A percentile compares a stretch with the other conserved stretches of the same genome.
Evolutionary conservation across 1,284 basidiomycete genomes (phyloP).

Genomic region (Pholiota adiposa): DNA sequence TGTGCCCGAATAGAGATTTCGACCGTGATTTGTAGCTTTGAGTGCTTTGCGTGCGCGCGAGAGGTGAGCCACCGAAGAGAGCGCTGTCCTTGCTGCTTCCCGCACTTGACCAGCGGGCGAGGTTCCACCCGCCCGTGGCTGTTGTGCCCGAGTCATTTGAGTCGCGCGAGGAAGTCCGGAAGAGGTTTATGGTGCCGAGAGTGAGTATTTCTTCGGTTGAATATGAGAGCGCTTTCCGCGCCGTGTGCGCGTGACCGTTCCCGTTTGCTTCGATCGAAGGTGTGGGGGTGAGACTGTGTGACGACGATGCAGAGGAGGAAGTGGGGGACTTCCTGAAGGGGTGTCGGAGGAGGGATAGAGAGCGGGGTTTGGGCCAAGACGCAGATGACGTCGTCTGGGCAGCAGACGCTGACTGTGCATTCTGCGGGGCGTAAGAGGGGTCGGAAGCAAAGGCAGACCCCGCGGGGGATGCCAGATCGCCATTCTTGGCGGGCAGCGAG

Average conservation of each 20-base stretch:
- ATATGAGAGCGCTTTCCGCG: constrained; percentile 24
- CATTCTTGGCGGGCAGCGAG: constrained; percentile 14
- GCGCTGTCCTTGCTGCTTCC: constrained; percentile 17
- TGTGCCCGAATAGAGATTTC: constrained; percentile 26
- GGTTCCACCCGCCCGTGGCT: constrained; percentile 28
- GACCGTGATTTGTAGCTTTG: constrained; percentile 29
- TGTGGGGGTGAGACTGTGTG: constrained; percentile 38
- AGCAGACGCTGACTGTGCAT: neutral
- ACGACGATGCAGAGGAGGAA: constrained; percentile 33
- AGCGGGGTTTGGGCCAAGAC: constrained; percentile 39
- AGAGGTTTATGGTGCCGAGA: constrained; percentile 49
- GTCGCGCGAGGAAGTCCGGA: constrained; percentile 47
- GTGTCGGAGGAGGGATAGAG: constrained; percentile 34
- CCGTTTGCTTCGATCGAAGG: constrained; percentile 32
- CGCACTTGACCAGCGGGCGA: constrained; percentile 36
- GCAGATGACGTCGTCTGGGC: constrained; percentile 26
- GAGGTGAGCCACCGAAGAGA: constrained; percentile 29
- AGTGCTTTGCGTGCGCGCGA: constrained; percentile 35
- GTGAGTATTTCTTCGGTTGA: constrained; percentile 47
- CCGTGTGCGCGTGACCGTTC: constrained; percentile 24
- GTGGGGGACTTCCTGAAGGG: constrained; percentile 34
- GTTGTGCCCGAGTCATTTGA: constrained; percentile 16
- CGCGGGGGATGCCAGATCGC: constrained; percentile 11
- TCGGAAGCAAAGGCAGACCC: constrained; percentile 16
- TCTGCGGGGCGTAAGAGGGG: constrained; percentile 17